A percentile compares a stretch with the other conserved stretches of the same genome.
Evolutionary conservation across 2,329 filamentous ascomycete species (phyloP).

Genomic region (Fusarium tricinctum): DNA sequence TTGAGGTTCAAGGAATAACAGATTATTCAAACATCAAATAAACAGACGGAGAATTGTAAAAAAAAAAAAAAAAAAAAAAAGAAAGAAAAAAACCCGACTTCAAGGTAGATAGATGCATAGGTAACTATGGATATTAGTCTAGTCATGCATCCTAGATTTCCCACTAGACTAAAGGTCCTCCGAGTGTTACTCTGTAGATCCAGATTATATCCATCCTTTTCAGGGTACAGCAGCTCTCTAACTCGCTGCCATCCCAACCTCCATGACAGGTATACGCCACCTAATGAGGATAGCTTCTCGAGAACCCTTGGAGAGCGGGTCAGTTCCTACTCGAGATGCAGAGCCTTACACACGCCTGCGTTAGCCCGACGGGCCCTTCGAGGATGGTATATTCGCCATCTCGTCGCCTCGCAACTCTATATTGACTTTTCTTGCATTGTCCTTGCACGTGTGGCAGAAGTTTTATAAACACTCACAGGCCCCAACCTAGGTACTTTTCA

Average conservation of each 20-base stretch:
- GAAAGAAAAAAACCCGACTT: too few relatives aligned
- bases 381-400: constrained; percentile 47
- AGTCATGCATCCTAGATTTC: neutral
- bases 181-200: constrained; percentile 9
- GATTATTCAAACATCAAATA: neutral
- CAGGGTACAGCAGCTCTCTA: constrained; percentile 14
- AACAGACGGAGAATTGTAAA: neutral
- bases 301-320: constrained; percentile 36
- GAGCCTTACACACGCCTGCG: constrained; percentile 40
- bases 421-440: constrained; percentile 34
- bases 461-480: constrained; percentile 22
- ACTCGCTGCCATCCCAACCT: constrained; percentile 25
- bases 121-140: neutral
- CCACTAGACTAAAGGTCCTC: neutral
- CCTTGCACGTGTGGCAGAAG: constrained; percentile 13
- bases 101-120: neutral
- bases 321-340: constrained; percentile 41
- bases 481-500: constrained; percentile 1
- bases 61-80: too few relatives aligned
- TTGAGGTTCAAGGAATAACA: neutral
- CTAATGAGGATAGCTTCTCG: constrained; percentile 29
- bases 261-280: constrained; percentile 24
- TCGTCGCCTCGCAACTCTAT: constrained; percentile 35
- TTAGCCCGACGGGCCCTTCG: constrained; percentile 46
- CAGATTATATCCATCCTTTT: constrained; percentile 7